Evolutionary conservation across 345 rosid species (phyloP).

Genomic region (Populus alba): DNA sequence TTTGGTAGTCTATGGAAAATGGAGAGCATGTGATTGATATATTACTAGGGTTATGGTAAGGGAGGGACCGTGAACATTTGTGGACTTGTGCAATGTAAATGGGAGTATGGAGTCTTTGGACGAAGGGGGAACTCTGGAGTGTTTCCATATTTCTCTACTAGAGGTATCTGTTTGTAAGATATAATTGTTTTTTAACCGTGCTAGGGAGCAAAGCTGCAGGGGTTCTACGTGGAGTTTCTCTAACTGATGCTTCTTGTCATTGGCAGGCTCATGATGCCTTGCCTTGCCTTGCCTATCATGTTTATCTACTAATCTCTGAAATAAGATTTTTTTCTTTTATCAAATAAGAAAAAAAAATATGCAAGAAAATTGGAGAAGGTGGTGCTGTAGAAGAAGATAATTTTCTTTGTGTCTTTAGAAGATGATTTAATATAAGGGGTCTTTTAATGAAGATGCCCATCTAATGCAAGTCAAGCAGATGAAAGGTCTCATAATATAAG

Average conservation of each 20-base stretch:
- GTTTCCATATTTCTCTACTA: neutral
- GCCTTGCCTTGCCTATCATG: neutral
- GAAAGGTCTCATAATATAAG: neutral
- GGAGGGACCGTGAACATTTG: neutral
- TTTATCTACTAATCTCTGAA: neutral
- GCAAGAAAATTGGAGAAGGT: neutral
- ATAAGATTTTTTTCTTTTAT: neutral
- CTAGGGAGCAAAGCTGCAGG: neutral
- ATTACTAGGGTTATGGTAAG: no score
- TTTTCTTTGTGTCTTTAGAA: neutral
- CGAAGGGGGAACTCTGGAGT: neutral
- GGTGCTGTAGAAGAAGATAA: neutral
- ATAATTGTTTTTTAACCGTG: no score
- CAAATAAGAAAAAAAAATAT: no score
- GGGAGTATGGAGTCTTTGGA: neutral
- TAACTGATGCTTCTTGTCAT: neutral
- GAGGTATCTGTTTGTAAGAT: no score
- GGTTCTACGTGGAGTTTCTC: neutral
- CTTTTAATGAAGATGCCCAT: neutral
- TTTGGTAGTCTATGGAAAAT: neutral
- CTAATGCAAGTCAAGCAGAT: neutral
- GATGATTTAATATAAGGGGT: neutral
- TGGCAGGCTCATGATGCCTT: neutral
- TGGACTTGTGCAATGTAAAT: neutral
- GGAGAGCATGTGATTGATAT: no score